Evolutionary conservation across 441 rosid genomes (phyloP).

Genomic region (Francoa sonchifolia): DNA sequence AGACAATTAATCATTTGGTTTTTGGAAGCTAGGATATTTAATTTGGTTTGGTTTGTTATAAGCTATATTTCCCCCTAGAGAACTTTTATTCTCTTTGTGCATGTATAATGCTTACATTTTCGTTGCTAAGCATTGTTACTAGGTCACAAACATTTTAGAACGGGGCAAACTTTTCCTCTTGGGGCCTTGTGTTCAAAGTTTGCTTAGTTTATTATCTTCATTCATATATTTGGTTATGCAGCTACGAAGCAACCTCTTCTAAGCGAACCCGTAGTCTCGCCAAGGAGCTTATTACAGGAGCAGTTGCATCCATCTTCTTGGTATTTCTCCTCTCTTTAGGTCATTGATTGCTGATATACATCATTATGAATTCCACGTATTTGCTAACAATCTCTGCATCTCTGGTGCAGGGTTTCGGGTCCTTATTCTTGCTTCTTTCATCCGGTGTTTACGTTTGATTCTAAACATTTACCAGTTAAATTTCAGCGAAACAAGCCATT

Average conservation of each 20-base stretch:
- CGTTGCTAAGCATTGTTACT: too few species aligned
- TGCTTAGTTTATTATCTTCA: background rate
- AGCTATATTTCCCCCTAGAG: too few species aligned
- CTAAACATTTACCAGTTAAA: conserved; percentile 2
- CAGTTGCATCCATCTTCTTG: conserved; percentile 77
- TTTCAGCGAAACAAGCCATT: conserved; percentile 9
- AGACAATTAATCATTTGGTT: too few species aligned
- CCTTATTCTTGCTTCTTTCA: conserved; percentile 80
- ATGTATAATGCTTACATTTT: too few species aligned
- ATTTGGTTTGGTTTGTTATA: too few species aligned
- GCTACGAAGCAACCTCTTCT: conserved; percentile 78
- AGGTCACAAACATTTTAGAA: too few species aligned
- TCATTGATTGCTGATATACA: background rate
- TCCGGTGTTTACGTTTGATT: conserved; percentile 75
- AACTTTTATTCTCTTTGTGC: too few species aligned
- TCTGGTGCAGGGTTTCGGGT: conserved; percentile 75
- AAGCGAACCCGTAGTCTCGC: conserved; percentile 53
- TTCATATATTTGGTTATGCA: conserved; percentile 16
- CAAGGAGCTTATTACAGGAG: conserved; percentile 67
- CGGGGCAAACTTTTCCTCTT: too few species aligned
- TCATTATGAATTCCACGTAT: background rate
- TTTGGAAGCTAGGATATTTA: too few species aligned
- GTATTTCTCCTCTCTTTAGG: conserved; percentile 22
- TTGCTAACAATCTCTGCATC: conserved; percentile 9
- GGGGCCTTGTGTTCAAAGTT: background rate